Conservation (phyloP, 208 protist genomes). For the Spongospora subterranea region DNA sequence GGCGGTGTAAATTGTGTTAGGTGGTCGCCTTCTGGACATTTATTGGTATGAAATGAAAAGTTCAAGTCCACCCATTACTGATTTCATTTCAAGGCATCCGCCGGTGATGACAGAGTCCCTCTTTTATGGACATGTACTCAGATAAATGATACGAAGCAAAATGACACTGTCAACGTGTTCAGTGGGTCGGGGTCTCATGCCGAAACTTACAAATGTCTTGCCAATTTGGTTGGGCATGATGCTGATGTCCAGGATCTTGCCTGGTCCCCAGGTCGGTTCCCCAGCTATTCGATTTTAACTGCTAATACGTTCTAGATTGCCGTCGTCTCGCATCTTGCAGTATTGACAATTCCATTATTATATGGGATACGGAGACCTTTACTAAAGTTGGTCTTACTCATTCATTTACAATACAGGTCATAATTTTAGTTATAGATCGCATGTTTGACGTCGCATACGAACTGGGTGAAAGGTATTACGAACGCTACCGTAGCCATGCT, state of each 20-base stretch:
- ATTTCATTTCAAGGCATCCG: conserved; percentile 11
- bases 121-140: conserved; percentile 1
- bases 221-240: conserved; percentile 36
- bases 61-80: background rate
- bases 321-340: conserved; percentile 30
- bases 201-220: background rate
- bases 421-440: conserved; percentile 1
- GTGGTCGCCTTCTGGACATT: conserved; percentile 45
- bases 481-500: background rate
- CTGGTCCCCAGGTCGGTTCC: conserved; percentile 15
- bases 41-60: conserved; percentile 5
- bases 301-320: conserved; percentile 8
- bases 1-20: conserved; percentile 29
- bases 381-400: background rate
- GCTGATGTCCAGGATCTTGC: conserved; percentile 52
- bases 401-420: background rate
- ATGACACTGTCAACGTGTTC: background rate
- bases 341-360: conserved; percentile 25
- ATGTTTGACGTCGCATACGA: background rate
- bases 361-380: conserved; percentile 42
- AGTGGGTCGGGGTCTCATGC: background rate
- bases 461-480: conserved; percentile 53
- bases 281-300: background rate
- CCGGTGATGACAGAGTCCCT: background rate
- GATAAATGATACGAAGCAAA: background rate